These are phyloP conservation scores for Penicillium sp. DNA, from an alignment of 2,329 filamentous ascomycete species.

Conservation along the genomic window DNA sequence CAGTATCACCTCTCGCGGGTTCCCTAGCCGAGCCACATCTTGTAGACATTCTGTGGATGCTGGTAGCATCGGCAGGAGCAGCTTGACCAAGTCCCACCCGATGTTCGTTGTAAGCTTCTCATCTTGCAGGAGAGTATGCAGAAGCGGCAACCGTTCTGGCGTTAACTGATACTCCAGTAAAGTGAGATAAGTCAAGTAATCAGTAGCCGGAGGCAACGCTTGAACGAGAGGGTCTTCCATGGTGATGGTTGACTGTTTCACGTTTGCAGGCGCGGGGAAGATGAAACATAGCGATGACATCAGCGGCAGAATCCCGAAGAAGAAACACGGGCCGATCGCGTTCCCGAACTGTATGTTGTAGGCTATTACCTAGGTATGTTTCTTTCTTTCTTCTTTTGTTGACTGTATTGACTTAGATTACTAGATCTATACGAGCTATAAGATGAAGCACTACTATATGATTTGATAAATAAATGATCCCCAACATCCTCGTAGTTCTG, in stretches of 20 bases:
- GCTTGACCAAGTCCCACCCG: conserved; percentile 64
- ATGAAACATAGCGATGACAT: conserved; percentile 14
- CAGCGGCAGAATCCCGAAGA: conserved; percentile 10
- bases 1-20: conserved; percentile 63
- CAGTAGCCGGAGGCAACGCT: conserved; percentile 60
- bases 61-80: conserved; percentile 60
- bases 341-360: not conserved
- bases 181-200: conserved; percentile 66
- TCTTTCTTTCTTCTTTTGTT: not conserved
- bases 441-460: too few relatives aligned
- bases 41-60: conserved; percentile 59
- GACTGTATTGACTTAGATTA: too few relatives aligned
- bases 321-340: conserved; percentile 6
- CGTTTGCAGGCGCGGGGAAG: conserved; percentile 4
- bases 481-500: too few relatives aligned
- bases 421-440: too few relatives aligned
- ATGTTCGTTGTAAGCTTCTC: conserved; percentile 61
- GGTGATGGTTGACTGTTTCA: conserved; percentile 18
- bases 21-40: conserved; percentile 61
- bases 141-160: conserved; percentile 55
- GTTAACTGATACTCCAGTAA: conserved; percentile 64
- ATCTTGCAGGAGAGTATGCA: conserved; percentile 62
- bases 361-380: too few relatives aligned
- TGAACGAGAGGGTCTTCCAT: conserved; percentile 53
- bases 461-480: too few relatives aligned